Evolutionary conservation across 2,329 filamentous ascomycete species (phyloP), one percentile per base, ranked within the genome.

Genomic region (Cyclaneusma minus): DNA sequence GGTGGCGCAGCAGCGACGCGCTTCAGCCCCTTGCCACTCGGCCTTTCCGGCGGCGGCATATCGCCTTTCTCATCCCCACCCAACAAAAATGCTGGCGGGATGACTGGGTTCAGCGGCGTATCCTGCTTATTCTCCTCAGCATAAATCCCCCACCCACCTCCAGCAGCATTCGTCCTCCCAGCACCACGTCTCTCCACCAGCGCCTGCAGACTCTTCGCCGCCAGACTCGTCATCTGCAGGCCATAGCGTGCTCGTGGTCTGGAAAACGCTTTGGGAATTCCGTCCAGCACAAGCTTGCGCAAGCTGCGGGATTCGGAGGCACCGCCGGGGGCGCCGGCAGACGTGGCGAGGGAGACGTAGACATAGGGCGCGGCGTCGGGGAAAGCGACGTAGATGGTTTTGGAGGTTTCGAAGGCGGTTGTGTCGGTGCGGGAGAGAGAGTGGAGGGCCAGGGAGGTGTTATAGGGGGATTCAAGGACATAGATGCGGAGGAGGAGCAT

Each of bases 181-280:
- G 73, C 56, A 1, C 84, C 83, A 19, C 73, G 67, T 23, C 73
- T 64, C 10, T 73, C 63, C 10, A 87, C 54, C 21, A 92, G 55
- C 2, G 75, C 75, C 4, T 64, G 58, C 7, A 93, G 55, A 29
- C 77, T 85, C 36, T 70, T 73, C 10, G 80, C 79, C 1, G 66
- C 64, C 12, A 92, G 56, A 25, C 64, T 70, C 2, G 79, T 81
- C 4, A 66, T 51, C 33, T 70, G 65, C 1, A 93, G 55, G 0
- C 69, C 63, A 37, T 80, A 87, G 16, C 83, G 64, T 34, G 76
- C 65, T 16, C 76, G 66, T 1, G 80, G 78, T 9, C 72, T 63
- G 1, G 81, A 89, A 8, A 92, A 61, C 1, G 83, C 83, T 41
- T 82, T 84, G 1, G 83, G 81, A 6, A 93, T 72, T 2, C 80